These are phyloP conservation scores for Aegilops longissima DNA, from an alignment of 176 grass and related monocot genomes.

Conservation along the genomic window DNA sequence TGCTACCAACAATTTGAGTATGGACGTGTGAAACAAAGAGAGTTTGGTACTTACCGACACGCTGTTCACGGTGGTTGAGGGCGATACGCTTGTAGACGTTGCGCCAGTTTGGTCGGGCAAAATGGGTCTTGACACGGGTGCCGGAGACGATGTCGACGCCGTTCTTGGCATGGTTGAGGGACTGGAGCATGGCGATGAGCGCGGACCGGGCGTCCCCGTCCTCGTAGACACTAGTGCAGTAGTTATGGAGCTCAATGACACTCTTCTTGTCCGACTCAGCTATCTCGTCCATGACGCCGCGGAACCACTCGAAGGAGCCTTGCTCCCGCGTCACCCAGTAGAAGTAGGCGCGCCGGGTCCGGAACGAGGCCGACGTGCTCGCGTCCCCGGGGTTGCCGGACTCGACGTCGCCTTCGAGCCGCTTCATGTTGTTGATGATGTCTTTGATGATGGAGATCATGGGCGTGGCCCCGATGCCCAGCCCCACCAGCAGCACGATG, in stretches of 20 bases:
- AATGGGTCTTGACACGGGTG: slow-evolving; percentile 87
- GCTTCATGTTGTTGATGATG: slow-evolving; percentile 83
- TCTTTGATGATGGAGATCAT: slow-evolving; percentile 96
- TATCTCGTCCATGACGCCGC: slow-evolving; percentile 87
- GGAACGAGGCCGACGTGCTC: slow-evolving; percentile 41
- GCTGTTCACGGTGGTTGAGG: slow-evolving; percentile 87
- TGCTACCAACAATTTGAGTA: not conserved
- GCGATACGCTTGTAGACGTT: slow-evolving; percentile 93
- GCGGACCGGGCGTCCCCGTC: slow-evolving; percentile 86
- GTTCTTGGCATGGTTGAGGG: slow-evolving; percentile 88
- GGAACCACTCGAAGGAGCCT: slow-evolving; percentile 95
- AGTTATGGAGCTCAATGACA: slow-evolving; percentile 90
- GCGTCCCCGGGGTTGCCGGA: not conserved
- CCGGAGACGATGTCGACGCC: slow-evolving; percentile 84
- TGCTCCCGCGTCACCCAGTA: slow-evolving; percentile 96
- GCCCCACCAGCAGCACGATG: slow-evolving; percentile 72
- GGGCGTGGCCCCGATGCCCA: slow-evolving; percentile 86
- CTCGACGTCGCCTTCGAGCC: slow-evolving; percentile 49
- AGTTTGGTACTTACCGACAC: slow-evolving; percentile 47
- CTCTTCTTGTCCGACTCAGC: slow-evolving; percentile 76
- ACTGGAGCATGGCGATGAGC: slow-evolving; percentile 93
- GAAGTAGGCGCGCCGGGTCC: slow-evolving; percentile 77
- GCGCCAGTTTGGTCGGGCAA: slow-evolving; percentile 91
- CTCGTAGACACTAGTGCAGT: slow-evolving; percentile 97
- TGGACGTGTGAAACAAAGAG: not conserved